Conservation (phyloP, 1,284 basidiomycete genomes). For the Bondarzewia mesenterica region DNA sequence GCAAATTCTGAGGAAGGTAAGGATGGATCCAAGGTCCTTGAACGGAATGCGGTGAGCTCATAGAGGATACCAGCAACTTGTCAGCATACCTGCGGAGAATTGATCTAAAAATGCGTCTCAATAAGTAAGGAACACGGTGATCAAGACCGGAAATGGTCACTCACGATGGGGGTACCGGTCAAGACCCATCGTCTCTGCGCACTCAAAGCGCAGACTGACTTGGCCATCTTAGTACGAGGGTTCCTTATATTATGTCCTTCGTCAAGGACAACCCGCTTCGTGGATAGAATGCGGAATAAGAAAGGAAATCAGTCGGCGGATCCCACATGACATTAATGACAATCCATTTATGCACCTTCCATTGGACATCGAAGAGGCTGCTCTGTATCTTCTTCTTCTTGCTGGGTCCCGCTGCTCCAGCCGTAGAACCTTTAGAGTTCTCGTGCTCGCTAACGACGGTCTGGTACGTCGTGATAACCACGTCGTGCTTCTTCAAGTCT, state of each 20-base stretch:
- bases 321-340: neutral
- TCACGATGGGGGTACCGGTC: slow-evolving; percentile 81
- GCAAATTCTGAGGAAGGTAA: slow-evolving; percentile 78
- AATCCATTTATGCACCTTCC: slow-evolving; percentile 51
- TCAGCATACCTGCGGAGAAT: slow-evolving; percentile 53
- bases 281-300: no score
- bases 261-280: slow-evolving; percentile 80
- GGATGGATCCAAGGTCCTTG: slow-evolving; percentile 78
- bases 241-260: slow-evolving; percentile 87
- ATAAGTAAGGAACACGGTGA: slow-evolving; percentile 5
- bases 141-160: slow-evolving; percentile 16
- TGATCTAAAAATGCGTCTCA: slow-evolving; percentile 44
- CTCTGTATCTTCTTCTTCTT: slow-evolving; percentile 49
- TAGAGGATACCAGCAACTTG: neutral
- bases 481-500: slow-evolving; percentile 61
- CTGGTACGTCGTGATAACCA: slow-evolving; percentile 90
- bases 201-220: slow-evolving; percentile 56
- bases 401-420: slow-evolving; percentile 24
- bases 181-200: slow-evolving; percentile 78
- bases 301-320: no score
- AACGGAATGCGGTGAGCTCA: neutral
- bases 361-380: slow-evolving; percentile 59
- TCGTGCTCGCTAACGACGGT: slow-evolving; percentile 49
- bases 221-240: slow-evolving; percentile 76
- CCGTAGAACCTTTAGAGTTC: slow-evolving; percentile 12